Evolutionary conservation across 306 rosid genomes (phyloP).

Genomic region (Begonia fuchsioides): DNA sequence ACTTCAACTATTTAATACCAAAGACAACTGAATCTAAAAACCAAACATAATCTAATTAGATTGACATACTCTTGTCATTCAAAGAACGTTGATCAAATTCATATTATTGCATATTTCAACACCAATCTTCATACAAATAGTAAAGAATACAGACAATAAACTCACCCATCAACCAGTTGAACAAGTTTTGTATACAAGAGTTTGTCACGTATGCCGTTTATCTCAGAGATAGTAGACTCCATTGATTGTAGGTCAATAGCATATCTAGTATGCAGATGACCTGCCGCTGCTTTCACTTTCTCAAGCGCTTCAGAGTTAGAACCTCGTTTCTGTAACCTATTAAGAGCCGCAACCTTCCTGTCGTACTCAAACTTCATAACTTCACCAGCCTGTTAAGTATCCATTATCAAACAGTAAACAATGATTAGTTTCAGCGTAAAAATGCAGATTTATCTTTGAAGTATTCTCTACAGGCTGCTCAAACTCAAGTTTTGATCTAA

Average conservation of each 20-base stretch:
- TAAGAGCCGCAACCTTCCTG: constrained; percentile 61
- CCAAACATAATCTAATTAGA: too few species aligned
- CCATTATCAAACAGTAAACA: neutral
- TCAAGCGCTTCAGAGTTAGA: constrained; percentile 63
- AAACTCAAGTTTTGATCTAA: too few species aligned
- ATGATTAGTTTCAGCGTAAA: neutral
- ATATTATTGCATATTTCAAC: too few species aligned
- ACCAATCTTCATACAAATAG: too few species aligned
- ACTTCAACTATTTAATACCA: too few species aligned
- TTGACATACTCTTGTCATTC: too few species aligned
- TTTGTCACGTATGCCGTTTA: constrained; percentile 68
- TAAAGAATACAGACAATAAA: constrained; percentile 5
- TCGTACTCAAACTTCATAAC: constrained; percentile 85
- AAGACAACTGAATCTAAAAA: too few species aligned
- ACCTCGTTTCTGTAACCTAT: constrained; percentile 59
- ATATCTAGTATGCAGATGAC: constrained; percentile 93
- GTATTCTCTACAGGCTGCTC: neutral
- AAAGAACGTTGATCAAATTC: too few species aligned
- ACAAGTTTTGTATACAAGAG: constrained; percentile 75
- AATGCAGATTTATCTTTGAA: neutral
- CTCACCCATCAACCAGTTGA: constrained; percentile 78
- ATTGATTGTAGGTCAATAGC: constrained; percentile 94
- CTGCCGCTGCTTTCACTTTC: constrained; percentile 85
- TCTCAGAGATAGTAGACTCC: constrained; percentile 95
- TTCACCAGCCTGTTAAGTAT: constrained; percentile 63